Percentiles rank a stretch among this genome's conserved stretches.
These are phyloP conservation scores for Gastrolobium bilobum DNA, from an alignment of 306 rosid genomes.

Conservation along the genomic window DNA sequence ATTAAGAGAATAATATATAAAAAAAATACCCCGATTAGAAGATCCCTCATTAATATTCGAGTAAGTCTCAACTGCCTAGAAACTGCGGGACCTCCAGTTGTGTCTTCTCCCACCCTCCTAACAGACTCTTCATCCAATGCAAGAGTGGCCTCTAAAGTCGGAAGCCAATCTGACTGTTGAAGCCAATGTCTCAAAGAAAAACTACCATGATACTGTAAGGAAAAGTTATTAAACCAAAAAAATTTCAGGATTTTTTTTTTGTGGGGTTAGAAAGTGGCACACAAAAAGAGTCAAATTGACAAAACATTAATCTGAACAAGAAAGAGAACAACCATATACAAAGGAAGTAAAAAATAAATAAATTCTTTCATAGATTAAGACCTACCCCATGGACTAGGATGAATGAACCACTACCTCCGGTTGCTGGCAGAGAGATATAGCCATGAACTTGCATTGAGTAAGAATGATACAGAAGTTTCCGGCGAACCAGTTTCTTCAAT, in stretches of 20 bases:
- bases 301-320: conserved; percentile 32
- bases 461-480: conserved; percentile 89
- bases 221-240: conserved; percentile 26
- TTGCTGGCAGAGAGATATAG: conserved; percentile 72
- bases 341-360: conserved; percentile 17
- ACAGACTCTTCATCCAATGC: conserved; percentile 95
- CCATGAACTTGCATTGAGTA: conserved; percentile 99
- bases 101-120: conserved; percentile 90
- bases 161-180: conserved; percentile 97
- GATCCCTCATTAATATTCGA: conserved; percentile 97
- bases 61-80: conserved; percentile 84
- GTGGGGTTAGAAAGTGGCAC: neutral
- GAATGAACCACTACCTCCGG: conserved; percentile 67
- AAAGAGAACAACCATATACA: conserved; percentile 27
- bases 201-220: conserved; percentile 92
- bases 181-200: conserved; percentile 99
- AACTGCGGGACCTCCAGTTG: conserved; percentile 91
- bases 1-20: neutral
- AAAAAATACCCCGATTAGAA: conserved; percentile 84
- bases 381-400: conserved; percentile 96
- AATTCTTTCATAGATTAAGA: conserved; percentile 40
- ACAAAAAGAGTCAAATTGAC: conserved; percentile 27
- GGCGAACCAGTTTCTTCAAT: conserved; percentile 82
- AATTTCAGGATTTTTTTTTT: neutral
- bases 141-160: conserved; percentile 97